Evolutionary conservation across 2,329 filamentous ascomycete genomes (phyloP).

Genomic region (Hymenoscyphus fraxineus): DNA sequence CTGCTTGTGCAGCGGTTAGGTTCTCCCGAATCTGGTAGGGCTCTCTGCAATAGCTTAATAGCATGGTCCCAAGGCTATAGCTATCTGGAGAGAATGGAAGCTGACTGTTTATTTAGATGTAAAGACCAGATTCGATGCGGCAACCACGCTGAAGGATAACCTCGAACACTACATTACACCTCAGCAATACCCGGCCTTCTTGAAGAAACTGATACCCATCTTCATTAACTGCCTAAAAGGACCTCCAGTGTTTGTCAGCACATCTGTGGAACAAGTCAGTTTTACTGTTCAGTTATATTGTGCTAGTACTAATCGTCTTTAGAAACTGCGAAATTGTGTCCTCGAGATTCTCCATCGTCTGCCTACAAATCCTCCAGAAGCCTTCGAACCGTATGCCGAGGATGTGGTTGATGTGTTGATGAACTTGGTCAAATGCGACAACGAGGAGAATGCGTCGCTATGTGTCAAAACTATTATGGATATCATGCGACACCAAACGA

Average conservation of each 20-base stretch:
- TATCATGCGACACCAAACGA: conserved; percentile 87
- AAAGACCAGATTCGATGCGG: conserved; percentile 76
- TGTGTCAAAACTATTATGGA: conserved; percentile 99
- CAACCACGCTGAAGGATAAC: conserved; percentile 82
- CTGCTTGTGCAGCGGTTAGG: conserved; percentile 55
- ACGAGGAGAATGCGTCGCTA: conserved; percentile 97
- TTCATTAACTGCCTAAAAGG: conserved; percentile 83
- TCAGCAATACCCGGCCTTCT: conserved; percentile 72
- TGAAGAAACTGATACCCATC: conserved; percentile 83
- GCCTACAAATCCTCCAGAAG: conserved; percentile 68
- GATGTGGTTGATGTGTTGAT: conserved; percentile 90
- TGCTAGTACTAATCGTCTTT: conserved; percentile 13
- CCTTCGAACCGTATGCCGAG: conserved; percentile 81
- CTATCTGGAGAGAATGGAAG: background rate
- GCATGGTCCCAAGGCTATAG: background rate
- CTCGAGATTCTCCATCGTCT: conserved; percentile 93
- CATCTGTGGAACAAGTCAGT: conserved; percentile 79
- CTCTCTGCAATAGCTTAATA: conserved; percentile 1
- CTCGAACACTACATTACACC: conserved; percentile 84
- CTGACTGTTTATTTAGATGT: conserved; percentile 55
- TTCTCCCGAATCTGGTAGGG: conserved; percentile 40
- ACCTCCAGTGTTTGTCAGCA: conserved; percentile 85
- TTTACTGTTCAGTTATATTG: background rate
- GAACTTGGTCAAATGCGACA: conserved; percentile 82
- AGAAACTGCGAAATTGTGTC: conserved; percentile 88